A percentile compares a stretch with the other conserved stretches of the same genome.
Conservation (phyloP, 1,284 basidiomycete genomes). For the Fomes fomentarius region DNA sequence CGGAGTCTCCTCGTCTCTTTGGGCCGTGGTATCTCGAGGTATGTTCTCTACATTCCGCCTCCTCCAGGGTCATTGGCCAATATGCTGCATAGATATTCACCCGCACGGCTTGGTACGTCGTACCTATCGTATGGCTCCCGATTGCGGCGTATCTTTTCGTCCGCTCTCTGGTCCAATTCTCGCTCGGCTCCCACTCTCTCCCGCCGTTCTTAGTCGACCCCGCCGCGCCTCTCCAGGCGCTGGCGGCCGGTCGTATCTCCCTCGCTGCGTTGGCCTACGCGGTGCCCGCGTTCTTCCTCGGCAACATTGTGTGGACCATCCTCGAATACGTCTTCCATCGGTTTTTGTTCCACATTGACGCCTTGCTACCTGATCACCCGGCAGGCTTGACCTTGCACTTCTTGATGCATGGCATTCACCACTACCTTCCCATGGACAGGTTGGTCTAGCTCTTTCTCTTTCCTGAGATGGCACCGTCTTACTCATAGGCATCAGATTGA, state of each 20-base stretch:
- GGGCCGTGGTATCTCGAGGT: conserved; percentile 84
- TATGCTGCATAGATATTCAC: conserved; percentile 66
- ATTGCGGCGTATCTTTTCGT: conserved; percentile 83
- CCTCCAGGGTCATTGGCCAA: background rate
- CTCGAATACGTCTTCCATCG: conserved; percentile 96
- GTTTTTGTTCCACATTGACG: conserved; percentile 97
- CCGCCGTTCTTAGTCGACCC: conserved; percentile 61
- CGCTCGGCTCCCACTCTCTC: conserved; percentile 49
- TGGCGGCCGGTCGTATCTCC: conserved; percentile 46
- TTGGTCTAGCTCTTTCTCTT: conserved; percentile 35
- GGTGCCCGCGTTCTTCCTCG: conserved; percentile 72
- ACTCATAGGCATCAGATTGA: conserved; percentile 52
- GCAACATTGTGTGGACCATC: conserved; percentile 93
- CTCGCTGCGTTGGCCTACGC: conserved; percentile 52
- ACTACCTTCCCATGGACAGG: conserved; percentile 97
- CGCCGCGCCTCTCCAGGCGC: conserved; percentile 50
- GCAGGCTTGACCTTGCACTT: conserved; percentile 90
- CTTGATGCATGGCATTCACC: conserved; percentile 94
- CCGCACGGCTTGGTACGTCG: conserved; percentile 92
- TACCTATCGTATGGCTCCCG: conserved; percentile 92
- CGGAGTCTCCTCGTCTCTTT: conserved; percentile 88
- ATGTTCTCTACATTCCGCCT: conserved; percentile 15
- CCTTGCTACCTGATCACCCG: conserved; percentile 84
- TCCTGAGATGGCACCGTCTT: background rate
- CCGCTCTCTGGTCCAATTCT: conserved; percentile 84